Conservation (phyloP, 176 grass and related monocot species). For the Guadua angustifolia region DNA sequence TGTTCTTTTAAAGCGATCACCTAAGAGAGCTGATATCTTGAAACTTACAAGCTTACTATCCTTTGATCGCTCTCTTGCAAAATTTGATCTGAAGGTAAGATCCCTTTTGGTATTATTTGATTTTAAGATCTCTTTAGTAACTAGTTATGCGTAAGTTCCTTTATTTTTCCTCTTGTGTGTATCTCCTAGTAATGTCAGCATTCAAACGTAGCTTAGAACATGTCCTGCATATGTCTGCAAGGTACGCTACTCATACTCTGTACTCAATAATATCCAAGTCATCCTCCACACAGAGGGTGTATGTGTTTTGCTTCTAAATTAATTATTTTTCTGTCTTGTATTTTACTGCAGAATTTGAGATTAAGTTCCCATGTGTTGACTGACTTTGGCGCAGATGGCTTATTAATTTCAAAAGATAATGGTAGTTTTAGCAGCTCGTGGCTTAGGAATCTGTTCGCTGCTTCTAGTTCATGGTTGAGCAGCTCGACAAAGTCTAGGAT, state of each 20-base stretch:
- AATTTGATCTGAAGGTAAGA: too few relatives aligned
- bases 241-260: conserved; percentile 57
- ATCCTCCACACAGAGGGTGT: neutral
- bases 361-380: conserved; percentile 76
- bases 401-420: conserved; percentile 76
- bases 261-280: conserved; percentile 14
- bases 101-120: too few relatives aligned
- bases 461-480: conserved; percentile 48
- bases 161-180: too few relatives aligned
- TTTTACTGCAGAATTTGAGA: conserved; percentile 70
- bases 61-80: too few relatives aligned
- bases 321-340: conserved; percentile 22
- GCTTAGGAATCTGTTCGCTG: conserved; percentile 70
- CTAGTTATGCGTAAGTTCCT: too few relatives aligned
- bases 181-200: too few relatives aligned
- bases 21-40: too few relatives aligned
- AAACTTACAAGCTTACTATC: too few relatives aligned
- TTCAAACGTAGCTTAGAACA: conserved; percentile 91
- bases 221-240: conserved; percentile 85
- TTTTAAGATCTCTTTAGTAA: too few relatives aligned
- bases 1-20: too few relatives aligned
- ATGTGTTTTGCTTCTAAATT: conserved; percentile 35
- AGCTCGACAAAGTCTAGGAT: conserved; percentile 48
- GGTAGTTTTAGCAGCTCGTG: conserved; percentile 95
- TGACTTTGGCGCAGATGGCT: conserved; percentile 77